phyloP scores from a whole-genome alignment of 2,329 filamentous ascomycete species.

The Phialemonium atrogriseum region DNA sequence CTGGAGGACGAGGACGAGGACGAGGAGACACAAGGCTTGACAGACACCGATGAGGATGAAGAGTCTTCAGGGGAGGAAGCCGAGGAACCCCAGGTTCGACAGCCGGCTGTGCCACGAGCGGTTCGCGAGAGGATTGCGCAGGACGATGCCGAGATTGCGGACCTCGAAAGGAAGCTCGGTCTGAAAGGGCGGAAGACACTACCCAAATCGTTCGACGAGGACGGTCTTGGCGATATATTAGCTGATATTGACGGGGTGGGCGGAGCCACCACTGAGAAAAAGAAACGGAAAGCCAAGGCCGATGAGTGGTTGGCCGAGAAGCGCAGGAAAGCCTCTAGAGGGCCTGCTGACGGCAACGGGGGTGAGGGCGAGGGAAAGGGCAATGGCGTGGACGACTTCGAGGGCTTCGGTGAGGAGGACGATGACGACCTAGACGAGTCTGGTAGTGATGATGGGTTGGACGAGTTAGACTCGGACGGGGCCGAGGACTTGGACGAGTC shows the following conservation, averaged over 20 bases:
- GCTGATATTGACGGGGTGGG: conserved; percentile 53
- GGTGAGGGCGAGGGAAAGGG: conserved; percentile 13
- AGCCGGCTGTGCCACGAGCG: conserved; percentile 18
- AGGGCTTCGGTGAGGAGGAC: conserved; percentile 19
- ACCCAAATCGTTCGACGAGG: conserved; percentile 66
- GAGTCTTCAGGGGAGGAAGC: too few species aligned
- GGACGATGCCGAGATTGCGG: conserved; percentile 84
- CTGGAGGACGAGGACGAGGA: conserved; percentile 19
- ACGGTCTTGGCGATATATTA: conserved; percentile 73
- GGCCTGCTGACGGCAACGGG: conserved; percentile 4
- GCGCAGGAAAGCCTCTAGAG: conserved; percentile 34
- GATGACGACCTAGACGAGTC: conserved; percentile 15
- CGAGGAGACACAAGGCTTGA: too few species aligned
- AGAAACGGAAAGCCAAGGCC: conserved; percentile 50
- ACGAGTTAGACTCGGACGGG: conserved; percentile 18
- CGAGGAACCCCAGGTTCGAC: conserved; percentile 4
- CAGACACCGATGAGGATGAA: too few species aligned
- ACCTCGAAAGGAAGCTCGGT: conserved; percentile 80
- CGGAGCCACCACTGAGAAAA: conserved; percentile 43
- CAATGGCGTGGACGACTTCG: conserved; percentile 13
- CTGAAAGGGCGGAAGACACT: conserved; percentile 69
- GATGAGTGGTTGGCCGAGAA: conserved; percentile 55
- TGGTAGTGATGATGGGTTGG: conserved; percentile 24
- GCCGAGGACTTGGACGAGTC: conserved; percentile 20
- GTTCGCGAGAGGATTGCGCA: conserved; percentile 60